Base-by-base conservation (phyloP, 176 grass and related monocot species). In the Eleusine coracana region DNA sequence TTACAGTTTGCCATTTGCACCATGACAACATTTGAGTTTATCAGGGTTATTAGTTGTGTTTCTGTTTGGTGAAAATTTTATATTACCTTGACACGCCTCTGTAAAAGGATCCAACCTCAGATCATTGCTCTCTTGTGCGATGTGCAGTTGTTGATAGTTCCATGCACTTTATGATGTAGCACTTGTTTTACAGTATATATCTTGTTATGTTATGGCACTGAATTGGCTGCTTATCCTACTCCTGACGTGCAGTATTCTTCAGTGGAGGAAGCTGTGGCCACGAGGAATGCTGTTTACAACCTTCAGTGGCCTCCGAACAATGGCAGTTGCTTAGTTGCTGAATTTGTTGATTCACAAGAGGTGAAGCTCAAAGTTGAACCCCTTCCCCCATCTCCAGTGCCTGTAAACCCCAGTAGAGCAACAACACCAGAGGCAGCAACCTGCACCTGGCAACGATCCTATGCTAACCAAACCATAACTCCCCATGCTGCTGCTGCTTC, bases 241-340 rank as follows among this genome's bases (percentile, higher is more conserved):
- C 44, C 44, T 86, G 15, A 66, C 68, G 36, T 51, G 23, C 68
- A 97, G 91, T 97, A 86, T 78, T 88, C 91, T 56, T 97, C 87
- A 39, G 74, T 87, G 75, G 94, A 97, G 58, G 94, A 97, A 87
- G 94, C 94, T 52, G 70, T 89, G 40, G 78, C 91, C 63, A 93
- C 91, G 27, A 89, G 94, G 52, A 88, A 93, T 80, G 91, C 91
- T 69, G 70, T 97, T 29, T 97, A 93, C 78, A 93, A 93, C 72
- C 89, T 97, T 69, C 86, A 93, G 73, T 97, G 94, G 94, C 94
- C 94, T 2, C 83, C 85, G 36, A 91, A 93, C 41, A 92, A 92
- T 23, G 87, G 87, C 20, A 93, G 74, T 78, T 85, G 81, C 31
- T 70, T 97, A 37, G 65, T 86, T 14, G 94, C 87, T 2, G 94